phyloP scores from a whole-genome alignment of 805 yeast genomes.

The Lipomyces anomalus region DNA sequence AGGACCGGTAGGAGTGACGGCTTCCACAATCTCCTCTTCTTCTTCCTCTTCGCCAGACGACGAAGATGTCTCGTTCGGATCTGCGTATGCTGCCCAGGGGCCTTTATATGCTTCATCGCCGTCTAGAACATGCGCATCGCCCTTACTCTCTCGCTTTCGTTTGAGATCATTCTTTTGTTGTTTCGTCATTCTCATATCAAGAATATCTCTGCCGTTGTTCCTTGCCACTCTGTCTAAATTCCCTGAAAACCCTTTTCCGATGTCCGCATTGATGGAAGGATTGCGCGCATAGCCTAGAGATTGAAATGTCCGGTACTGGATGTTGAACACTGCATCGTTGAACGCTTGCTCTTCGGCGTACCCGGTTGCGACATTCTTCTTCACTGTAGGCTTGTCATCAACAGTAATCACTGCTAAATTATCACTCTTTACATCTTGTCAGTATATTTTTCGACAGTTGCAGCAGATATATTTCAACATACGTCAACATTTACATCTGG shows the following conservation, averaged over 20 bases:
- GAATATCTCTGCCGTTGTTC: conserved; percentile 27
- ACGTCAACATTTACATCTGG: too few relatives aligned
- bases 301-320: conserved; percentile 38
- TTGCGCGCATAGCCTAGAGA: conserved; percentile 33
- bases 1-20: conserved; percentile 20
- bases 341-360: conserved; percentile 34
- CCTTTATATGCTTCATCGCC: conserved; percentile 48
- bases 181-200: conserved; percentile 30
- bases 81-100: conserved; percentile 57
- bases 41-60: conserved; percentile 26
- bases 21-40: conserved; percentile 26
- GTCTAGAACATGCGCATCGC: conserved; percentile 37
- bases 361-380: conserved; percentile 8
- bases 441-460: too few relatives aligned
- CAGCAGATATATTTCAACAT: too few relatives aligned
- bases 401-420: too few relatives aligned
- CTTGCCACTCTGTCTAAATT: conserved; percentile 25
- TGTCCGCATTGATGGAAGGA: conserved; percentile 23
- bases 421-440: too few relatives aligned
- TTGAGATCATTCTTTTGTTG: conserved; percentile 33
- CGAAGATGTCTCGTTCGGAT: conserved; percentile 18
- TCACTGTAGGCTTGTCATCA: not conserved
- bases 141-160: conserved; percentile 37
- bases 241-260: conserved; percentile 20
- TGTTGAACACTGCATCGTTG: conserved; percentile 41